Base-by-base conservation (phyloP, 148 eudicot species). In the Pharnaceum exiguum region DNA sequence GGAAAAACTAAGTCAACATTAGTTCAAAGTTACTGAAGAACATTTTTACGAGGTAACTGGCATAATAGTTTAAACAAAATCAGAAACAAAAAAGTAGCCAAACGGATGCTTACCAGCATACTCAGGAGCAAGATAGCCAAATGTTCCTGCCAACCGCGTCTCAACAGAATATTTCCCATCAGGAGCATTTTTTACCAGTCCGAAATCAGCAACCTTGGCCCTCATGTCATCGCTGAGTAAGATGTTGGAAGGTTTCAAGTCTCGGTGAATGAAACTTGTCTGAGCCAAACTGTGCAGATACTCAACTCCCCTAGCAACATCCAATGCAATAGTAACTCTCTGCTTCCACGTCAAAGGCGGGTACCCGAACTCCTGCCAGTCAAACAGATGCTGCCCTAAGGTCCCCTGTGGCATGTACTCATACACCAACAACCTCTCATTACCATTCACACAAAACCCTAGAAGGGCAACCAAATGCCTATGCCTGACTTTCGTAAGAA, bases 351-450 rank as follows among this genome's bases (percentile, higher is more conserved):
- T 43, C 26, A 83, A 75, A 13, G 80, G 75, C 26, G 70, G 39
- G 21, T 52, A 44, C 21, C 78, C 80, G 13, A 19, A 56, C 37
- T 78, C 71, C 1, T 44, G 19, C 66, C 76, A 69, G 22, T 76
- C 62, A 40, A 81, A 81, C 70, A 84, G 55, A 70, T 84, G 90
- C 43, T 80, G 82, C 3, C 76, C 74, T 55, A 88, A 51, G 29
- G 85, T 78, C 9, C 96, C 96, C 38, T 85, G 85, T 2, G 91
- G 86, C 96, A 88, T 88, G 75, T 80, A 80, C 74, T 88, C 96
- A 5, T 82, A 88, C 4, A 88, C 96, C 69, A 88, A 57, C 40
- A 89, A 81, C 77, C 86, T 76, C 79, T 89, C 93, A 45, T 70
- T 67, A 1, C 84, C 82, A 61, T 82, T 80, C 29, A 80, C 60